phyloP scores from a whole-genome alignment of 2,329 filamentous ascomycete species.

The Dactylellina haptotyla region DNA sequence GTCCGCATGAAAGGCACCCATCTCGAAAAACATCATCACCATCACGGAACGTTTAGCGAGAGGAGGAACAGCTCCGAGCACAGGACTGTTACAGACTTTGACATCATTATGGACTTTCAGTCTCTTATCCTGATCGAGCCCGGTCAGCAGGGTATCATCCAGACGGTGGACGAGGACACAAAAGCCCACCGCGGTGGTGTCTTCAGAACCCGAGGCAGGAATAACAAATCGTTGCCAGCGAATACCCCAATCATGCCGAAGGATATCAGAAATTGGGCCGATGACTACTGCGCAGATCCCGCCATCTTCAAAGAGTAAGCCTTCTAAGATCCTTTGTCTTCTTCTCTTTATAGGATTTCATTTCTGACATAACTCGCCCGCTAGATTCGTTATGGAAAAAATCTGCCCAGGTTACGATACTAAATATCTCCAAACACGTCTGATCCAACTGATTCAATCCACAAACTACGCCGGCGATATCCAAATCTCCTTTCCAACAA shows the following conservation, averaged over 20 bases:
- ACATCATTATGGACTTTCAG: conserved; percentile 70
- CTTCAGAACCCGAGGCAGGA: conserved; percentile 64
- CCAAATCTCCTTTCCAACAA: conserved; percentile 69
- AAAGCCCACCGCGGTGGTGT: conserved; percentile 74
- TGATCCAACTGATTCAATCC: conserved; percentile 69
- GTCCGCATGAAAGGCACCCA: conserved; percentile 60
- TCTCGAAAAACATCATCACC: conserved; percentile 57
- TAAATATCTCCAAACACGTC: conserved; percentile 65
- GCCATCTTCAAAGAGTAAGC: conserved; percentile 66
- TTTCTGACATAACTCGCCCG: conserved; percentile 16
- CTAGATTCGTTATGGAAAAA: conserved; percentile 57
- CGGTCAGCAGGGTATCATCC: conserved; percentile 64
- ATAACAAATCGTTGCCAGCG: conserved; percentile 61
- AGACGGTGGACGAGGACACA: conserved; percentile 69
- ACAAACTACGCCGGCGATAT: conserved; percentile 76
- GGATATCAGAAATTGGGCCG: conserved; percentile 72
- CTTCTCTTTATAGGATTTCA: conserved; percentile 59
- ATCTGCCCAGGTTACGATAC: conserved; percentile 71
- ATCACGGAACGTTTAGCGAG: conserved; percentile 55
- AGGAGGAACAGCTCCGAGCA: conserved; percentile 65
- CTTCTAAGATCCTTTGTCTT: not conserved
- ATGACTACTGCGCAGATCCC: conserved; percentile 71
- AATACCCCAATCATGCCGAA: conserved; percentile 59
- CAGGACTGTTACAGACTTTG: conserved; percentile 69
- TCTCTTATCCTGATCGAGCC: conserved; percentile 67